These are phyloP conservation scores for Xylariales sp. DNA, from an alignment of 2,329 filamentous ascomycete species.

Conservation along the genomic window DNA sequence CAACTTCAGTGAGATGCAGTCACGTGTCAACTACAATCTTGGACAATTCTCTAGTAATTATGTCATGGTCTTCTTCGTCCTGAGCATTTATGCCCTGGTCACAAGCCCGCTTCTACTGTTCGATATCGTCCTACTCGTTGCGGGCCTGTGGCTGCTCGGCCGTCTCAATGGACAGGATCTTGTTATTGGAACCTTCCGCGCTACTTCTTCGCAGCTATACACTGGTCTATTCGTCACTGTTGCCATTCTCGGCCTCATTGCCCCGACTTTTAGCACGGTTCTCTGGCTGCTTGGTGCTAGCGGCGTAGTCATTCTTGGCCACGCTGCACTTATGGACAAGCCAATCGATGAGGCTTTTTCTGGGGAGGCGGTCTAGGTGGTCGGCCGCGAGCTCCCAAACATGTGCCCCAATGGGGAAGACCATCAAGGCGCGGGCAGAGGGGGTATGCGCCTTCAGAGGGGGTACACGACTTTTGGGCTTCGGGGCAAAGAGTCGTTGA, in stretches of 20 bases:
- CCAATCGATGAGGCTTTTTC: slow-evolving; percentile 99
- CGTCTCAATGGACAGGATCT: slow-evolving; percentile 86
- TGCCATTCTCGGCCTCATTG: slow-evolving; percentile 78
- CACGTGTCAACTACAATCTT: slow-evolving; percentile 93
- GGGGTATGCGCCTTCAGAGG: slow-evolving; percentile 51
- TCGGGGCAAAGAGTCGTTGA: slow-evolving; percentile 51
- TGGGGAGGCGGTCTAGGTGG: slow-evolving; percentile 99
- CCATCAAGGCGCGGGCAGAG: slow-evolving; percentile 83
- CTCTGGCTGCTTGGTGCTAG: slow-evolving; percentile 96
- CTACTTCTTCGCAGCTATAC: slow-evolving; percentile 90
- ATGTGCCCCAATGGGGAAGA: slow-evolving; percentile 98
- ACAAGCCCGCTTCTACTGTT: slow-evolving; percentile 85
- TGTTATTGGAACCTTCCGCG: slow-evolving; percentile 75
- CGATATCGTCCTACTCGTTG: slow-evolving; percentile 82
- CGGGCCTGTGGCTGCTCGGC: slow-evolving; percentile 86
- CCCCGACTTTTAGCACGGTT: slow-evolving; percentile 77
- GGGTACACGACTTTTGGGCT: slow-evolving; percentile 34
- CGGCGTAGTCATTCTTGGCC: slow-evolving; percentile 88
- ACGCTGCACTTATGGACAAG: slow-evolving; percentile 95
- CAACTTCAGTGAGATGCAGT: slow-evolving; percentile 87
- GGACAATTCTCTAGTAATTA: slow-evolving; percentile 99
- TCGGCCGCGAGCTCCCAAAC: slow-evolving; percentile 99
- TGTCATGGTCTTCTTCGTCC: slow-evolving; percentile 86
- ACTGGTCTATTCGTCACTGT: slow-evolving; percentile 79
- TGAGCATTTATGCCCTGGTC: slow-evolving; percentile 90